phyloP scores from a whole-genome alignment of 2,329 filamentous ascomycete species.

The Cryphonectria radicalis region DNA sequence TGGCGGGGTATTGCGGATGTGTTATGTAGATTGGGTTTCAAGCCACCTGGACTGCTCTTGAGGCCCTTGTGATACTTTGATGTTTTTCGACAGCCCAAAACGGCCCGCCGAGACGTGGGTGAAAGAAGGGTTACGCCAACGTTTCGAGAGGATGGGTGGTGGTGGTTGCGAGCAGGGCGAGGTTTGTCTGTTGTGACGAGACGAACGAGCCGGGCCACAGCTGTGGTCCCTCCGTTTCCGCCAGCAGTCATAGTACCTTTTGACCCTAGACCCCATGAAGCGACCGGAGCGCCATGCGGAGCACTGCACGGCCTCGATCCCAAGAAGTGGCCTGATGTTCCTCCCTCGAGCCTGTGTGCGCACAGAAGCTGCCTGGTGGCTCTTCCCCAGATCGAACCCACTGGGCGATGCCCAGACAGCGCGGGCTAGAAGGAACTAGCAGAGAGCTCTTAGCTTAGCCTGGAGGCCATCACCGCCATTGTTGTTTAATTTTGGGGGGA shows the following conservation, averaged over 20 bases:
- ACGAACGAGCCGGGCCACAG: neutral
- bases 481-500: neutral
- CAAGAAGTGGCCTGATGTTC: neutral
- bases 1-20: constrained; percentile 2
- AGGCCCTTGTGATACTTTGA: constrained; percentile 1
- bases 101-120: neutral
- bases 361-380: constrained; percentile 1
- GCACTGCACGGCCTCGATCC: neutral
- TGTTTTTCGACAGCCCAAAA: neutral
- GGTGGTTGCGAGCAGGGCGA: constrained; percentile 8
- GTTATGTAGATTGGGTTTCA: constrained; percentile 8
- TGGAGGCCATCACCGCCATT: neutral
- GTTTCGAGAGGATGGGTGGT: neutral
- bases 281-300: neutral
- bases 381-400: constrained; percentile 1
- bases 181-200: neutral
- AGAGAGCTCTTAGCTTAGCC: neutral
- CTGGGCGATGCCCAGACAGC: neutral
- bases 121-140: neutral
- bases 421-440: constrained; percentile 12
- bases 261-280: neutral
- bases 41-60: neutral
- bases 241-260: neutral
- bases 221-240: neutral
- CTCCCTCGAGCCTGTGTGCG: neutral